Percentiles rank a stretch among this genome's conserved stretches.
Conservation (phyloP, 2,329 filamentous ascomycete genomes). For the Bretziella fagacearum region DNA sequence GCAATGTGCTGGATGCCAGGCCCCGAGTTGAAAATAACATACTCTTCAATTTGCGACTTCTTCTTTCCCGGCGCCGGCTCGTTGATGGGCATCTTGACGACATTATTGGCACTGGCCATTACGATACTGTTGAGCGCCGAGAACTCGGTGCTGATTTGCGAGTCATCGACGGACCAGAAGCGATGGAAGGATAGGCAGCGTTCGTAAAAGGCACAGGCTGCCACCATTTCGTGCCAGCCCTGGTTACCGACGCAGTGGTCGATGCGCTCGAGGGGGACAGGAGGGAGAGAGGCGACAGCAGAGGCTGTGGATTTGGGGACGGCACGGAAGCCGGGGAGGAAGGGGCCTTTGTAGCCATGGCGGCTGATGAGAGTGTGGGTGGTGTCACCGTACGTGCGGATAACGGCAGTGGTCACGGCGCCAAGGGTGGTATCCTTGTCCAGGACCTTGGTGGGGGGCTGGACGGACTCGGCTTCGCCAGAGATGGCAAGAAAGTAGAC, state of each 20-base stretch:
- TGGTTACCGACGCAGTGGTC: constrained; percentile 98
- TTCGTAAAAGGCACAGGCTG: constrained; percentile 60
- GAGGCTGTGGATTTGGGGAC: constrained; percentile 26
- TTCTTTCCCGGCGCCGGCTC: constrained; percentile 82
- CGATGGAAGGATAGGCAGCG: constrained; percentile 80
- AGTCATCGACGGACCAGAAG: constrained; percentile 95
- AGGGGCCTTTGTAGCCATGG: constrained; percentile 50
- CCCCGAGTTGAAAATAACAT: constrained; percentile 76
- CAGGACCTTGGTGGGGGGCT: constrained; percentile 35
- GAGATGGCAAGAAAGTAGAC: constrained; percentile 61
- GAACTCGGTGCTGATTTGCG: constrained; percentile 82
- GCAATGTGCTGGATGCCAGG: constrained; percentile 89
- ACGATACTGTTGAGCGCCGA: constrained; percentile 77
- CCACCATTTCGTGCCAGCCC: constrained; percentile 76
- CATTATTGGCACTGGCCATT: constrained; percentile 69
- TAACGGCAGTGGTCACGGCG: constrained; percentile 55
- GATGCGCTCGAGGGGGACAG: constrained; percentile 53
- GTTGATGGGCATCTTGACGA: constrained; percentile 98
- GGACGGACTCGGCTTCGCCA: constrained; percentile 39
- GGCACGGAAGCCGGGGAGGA: constrained; percentile 66
- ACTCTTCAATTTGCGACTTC: constrained; percentile 88
- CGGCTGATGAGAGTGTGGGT: constrained; percentile 82
- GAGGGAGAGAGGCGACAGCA: constrained; percentile 32
- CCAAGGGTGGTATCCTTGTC: constrained; percentile 42
- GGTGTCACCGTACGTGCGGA: constrained; percentile 86